phyloP scores from a whole-genome alignment of 305 asterid genomes.

The Euphrasia arctica region DNA sequence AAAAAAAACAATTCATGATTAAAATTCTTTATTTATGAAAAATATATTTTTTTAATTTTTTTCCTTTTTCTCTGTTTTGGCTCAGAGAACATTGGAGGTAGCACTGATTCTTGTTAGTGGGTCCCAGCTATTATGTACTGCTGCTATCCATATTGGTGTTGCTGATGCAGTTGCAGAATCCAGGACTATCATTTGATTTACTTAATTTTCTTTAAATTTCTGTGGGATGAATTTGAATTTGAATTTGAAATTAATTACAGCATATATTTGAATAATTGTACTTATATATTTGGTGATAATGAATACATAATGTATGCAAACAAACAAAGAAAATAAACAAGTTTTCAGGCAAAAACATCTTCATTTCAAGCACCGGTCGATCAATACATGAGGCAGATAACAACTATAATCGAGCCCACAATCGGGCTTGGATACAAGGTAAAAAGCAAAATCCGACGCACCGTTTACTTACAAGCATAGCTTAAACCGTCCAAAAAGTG shows the following conservation, averaged over 20 bases:
- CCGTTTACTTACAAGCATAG: constrained; percentile 41
- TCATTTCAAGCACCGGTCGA: neutral
- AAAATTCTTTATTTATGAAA: neutral
- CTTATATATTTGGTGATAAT: neutral
- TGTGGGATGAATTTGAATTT: no score
- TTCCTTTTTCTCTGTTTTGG: neutral
- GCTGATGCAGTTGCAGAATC: constrained; percentile 26
- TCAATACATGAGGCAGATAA: constrained; percentile 2
- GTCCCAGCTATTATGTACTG: constrained; percentile 65
- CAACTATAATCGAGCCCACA: constrained; percentile 13
- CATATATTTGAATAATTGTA: neutral
- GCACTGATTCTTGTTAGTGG: constrained; percentile 68
- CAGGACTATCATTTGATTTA: neutral
- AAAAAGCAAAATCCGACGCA: constrained; percentile 18
- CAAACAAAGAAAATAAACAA: no score
- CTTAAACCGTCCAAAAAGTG: constrained; percentile 27
- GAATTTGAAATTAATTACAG: neutral
- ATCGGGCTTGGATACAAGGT: neutral
- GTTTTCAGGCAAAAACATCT: neutral
- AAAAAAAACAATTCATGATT: neutral
- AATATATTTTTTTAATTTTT: neutral
- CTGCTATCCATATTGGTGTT: constrained; percentile 63
- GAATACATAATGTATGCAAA: neutral
- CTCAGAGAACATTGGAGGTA: constrained; percentile 75
- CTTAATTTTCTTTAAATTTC: no score